A percentile compares a stretch with the other conserved stretches of the same genome.
phyloP scores from a whole-genome alignment of 108 stramenopile genomes.

The Nannochloropsis granulata region DNA sequence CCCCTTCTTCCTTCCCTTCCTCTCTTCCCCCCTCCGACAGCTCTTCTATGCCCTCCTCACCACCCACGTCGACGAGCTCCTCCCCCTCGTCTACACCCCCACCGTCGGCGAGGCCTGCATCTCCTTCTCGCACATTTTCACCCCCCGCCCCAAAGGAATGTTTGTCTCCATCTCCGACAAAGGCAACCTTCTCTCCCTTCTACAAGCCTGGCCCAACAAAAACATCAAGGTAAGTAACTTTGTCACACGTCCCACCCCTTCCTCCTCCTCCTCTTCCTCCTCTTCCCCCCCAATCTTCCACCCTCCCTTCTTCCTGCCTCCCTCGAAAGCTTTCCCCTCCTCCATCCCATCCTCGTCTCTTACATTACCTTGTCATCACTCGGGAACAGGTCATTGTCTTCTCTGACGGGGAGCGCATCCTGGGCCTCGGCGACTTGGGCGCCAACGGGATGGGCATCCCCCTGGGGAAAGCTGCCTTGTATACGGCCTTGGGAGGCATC shows the following conservation, averaged over 20 bases:
- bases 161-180: conserved; percentile 76
- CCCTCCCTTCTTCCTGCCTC: too few species aligned
- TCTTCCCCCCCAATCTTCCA: background rate
- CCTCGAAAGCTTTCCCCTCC: too few species aligned
- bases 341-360: too few species aligned
- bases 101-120: conserved; percentile 94
- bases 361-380: too few species aligned
- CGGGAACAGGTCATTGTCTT: conserved; percentile 80
- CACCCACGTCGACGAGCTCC: conserved; percentile 84
- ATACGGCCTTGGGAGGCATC: conserved; percentile 95
- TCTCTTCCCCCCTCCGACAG: background rate
- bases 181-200: conserved; percentile 80
- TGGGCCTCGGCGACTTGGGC: conserved; percentile 92
- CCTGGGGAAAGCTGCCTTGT: conserved; percentile 76
- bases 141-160: conserved; percentile 76
- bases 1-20: background rate
- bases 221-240: conserved; percentile 24
- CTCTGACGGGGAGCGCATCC: conserved; percentile 86
- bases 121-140: conserved; percentile 40
- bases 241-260: background rate
- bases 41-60: conserved; percentile 84
- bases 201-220: conserved; percentile 89
- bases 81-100: conserved; percentile 94
- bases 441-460: conserved; percentile 93
- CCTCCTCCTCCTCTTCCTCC: background rate